Base-by-base conservation (phyloP, 1,284 basidiomycete genomes). In the Xanthoconium separans region DNA sequence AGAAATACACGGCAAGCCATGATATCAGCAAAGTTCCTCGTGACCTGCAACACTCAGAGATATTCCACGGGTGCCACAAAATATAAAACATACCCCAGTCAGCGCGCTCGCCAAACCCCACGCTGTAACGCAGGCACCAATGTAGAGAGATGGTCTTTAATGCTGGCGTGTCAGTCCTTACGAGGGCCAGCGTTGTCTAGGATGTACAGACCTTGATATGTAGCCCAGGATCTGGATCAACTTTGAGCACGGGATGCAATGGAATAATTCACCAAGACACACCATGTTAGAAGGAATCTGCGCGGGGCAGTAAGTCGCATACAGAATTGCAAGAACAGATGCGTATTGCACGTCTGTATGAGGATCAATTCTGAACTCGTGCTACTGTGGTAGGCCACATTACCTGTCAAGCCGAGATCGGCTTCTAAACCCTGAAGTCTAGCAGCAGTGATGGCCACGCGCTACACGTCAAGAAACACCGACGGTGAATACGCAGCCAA, bases 241-340 rank as follows among this genome's bases (percentile, higher is more conserved):
- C 5, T 20, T 24, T 41, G 27, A 41, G 36, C 52, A 29, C 8
- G 33, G 29, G 11, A 31, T 18, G 51, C 3, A n/a, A 53, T 44
- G n/a, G 18, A 34, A 24, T 30, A 15, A 16, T 6, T 50, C 27
- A 31, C 48, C 4, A 24, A 59, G 10, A 27, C 71, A 24, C 53
- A 81, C 83, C 80, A 87, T 85, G 13, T 86, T 86, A 0, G 83
- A 85, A 3, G 84, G 84, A 44, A 87, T 78, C 63, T 86, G 83
- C 10, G 80, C 78, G 1, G 84, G 83, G 44, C 78, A 78, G 55
- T 86, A 85, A 0, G 83, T 81, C 4, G 73, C 83, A 58, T 80
- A 86, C 22, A 86, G 72, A 40, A 85, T 74, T 0, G 83, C 83
- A 13, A 87, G 71, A 10, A 84, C 71, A 0, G 79, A 80, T 13